Conservation (phyloP, 441 rosid species). For the Pelargonium citronellum region DNA sequence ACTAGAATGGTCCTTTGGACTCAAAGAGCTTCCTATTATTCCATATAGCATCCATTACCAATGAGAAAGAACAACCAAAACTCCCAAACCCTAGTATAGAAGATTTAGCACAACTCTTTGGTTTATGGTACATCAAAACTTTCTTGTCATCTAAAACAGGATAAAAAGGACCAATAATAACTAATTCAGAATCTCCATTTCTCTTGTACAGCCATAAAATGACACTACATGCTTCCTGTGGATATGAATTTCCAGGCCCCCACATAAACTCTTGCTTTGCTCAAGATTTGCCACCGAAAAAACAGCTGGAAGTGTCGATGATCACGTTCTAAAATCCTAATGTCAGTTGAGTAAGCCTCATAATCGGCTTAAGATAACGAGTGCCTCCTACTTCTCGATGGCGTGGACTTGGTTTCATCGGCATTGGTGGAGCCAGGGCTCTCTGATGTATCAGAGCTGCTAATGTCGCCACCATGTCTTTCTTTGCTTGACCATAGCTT, state of each 20-base stretch:
- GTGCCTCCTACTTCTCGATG: constrained; percentile 52
- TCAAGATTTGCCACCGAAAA: no score
- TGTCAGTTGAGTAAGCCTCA: no score
- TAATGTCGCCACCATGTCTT: constrained; percentile 41
- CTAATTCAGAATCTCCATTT: constrained; percentile 4
- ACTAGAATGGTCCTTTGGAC: no score
- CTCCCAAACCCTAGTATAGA: no score
- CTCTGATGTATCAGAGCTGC: constrained; percentile 58
- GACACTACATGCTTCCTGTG: no score
- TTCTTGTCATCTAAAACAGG: neutral
- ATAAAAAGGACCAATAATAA: neutral
- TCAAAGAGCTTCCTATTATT: no score
- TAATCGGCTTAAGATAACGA: constrained; percentile 23
- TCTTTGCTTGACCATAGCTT: constrained; percentile 53
- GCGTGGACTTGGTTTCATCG: constrained; percentile 44
- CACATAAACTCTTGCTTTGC: no score
- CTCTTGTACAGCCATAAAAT: constrained; percentile 1
- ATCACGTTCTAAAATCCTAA: no score
- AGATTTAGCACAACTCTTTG: neutral
- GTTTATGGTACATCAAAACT: constrained; percentile 8
- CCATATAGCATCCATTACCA: no score
- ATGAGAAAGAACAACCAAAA: no score
- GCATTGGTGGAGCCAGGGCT: constrained; percentile 52
- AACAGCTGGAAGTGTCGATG: no score
- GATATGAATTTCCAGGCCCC: no score